These are phyloP conservation scores for Colletotrichum sp. DNA, from an alignment of 2,329 filamentous ascomycete species.

Conservation along the genomic window DNA sequence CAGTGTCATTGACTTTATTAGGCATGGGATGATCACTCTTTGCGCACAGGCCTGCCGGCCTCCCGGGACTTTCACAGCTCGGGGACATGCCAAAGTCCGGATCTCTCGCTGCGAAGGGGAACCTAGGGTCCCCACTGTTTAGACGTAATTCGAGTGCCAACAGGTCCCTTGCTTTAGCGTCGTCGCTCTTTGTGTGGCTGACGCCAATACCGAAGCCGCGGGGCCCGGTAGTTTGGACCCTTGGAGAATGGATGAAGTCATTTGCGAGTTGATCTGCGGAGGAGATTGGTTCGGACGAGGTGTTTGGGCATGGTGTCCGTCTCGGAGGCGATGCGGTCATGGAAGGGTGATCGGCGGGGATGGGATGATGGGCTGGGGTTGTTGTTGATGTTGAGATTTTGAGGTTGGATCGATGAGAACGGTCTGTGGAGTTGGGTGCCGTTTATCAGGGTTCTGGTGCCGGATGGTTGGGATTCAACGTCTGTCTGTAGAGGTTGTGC, in stretches of 20 bases:
- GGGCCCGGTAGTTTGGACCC: background rate
- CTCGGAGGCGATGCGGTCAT: background rate
- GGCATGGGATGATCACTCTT: background rate
- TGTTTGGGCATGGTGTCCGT: background rate
- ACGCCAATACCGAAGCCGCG: background rate
- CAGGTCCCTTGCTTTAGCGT: background rate
- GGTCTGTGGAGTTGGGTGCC: background rate
- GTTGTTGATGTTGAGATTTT: background rate
- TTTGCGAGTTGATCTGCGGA: background rate
- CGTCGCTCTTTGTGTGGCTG: background rate
- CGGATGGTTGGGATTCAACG: background rate
- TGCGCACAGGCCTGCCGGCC: background rate
- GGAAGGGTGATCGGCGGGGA: background rate
- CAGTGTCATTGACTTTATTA: background rate
- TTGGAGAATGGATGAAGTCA: background rate
- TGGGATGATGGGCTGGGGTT: background rate
- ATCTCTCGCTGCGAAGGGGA: background rate
- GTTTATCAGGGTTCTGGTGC: background rate
- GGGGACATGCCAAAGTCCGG: constrained; percentile 17
- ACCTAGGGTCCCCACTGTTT: background rate
- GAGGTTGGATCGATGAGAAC: background rate
- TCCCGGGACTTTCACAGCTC: background rate
- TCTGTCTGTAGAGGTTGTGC: background rate
- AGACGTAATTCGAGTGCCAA: background rate
- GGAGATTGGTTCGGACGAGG: background rate